Evolutionary conservation across 768 basidiomycete species (phyloP).

Genomic region (Pleurotus tuber-regium): DNA sequence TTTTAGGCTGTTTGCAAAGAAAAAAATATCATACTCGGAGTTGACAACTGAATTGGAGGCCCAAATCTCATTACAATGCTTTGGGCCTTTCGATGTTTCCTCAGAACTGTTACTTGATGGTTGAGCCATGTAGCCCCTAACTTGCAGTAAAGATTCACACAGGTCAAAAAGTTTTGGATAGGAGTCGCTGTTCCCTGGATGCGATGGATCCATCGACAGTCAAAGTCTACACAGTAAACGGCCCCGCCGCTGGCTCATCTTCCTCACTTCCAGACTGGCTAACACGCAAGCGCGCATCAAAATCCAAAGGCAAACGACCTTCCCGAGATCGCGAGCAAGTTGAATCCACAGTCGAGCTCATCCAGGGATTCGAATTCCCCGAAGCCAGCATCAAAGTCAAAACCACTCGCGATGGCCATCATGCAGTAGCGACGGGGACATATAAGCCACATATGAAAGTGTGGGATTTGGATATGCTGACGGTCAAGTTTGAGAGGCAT

Average conservation of each 20-base stretch:
- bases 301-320: slow-evolving; percentile 66
- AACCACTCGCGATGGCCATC: slow-evolving; percentile 88
- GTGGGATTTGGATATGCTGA: slow-evolving; percentile 91
- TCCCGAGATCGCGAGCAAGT: slow-evolving; percentile 71
- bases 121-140: no score
- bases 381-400: slow-evolving; percentile 92
- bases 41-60: no score
- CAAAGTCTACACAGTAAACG: slow-evolving; percentile 96
- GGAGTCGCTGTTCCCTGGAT: no score
- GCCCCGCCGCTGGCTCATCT: slow-evolving; percentile 81
- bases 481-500: slow-evolving; percentile 94
- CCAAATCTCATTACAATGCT: no score
- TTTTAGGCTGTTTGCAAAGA: no score
- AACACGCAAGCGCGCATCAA: slow-evolving; percentile 61
- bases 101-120: no score
- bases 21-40: no score
- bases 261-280: slow-evolving; percentile 96
- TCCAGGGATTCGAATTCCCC: slow-evolving; percentile 96
- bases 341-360: slow-evolving; percentile 84
- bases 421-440: slow-evolving; percentile 91
- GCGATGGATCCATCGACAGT: slow-evolving; percentile 27
- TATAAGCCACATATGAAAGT: slow-evolving; percentile 98
- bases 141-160: no score
- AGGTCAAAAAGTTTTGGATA: no score
- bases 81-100: no score